phyloP scores from a whole-genome alignment of 2,329 filamentous ascomycete genomes.

The Epichloe elymi region DNA sequence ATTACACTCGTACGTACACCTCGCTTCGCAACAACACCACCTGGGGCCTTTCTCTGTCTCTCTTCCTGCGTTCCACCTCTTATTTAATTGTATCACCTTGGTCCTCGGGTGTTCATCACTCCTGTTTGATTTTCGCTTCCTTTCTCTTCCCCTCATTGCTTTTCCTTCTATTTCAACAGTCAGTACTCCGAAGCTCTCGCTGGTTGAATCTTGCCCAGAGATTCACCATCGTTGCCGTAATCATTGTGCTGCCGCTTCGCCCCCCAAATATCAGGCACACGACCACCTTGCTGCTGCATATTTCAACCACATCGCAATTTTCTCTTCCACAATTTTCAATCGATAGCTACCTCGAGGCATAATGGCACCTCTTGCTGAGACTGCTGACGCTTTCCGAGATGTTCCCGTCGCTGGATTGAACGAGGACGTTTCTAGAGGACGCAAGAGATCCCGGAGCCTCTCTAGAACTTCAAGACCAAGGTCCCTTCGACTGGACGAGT shows the following conservation, averaged over 20 bases:
- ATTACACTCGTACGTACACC: not conserved
- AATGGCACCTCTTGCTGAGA: constrained; percentile 14
- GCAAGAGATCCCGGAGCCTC: constrained; percentile 26
- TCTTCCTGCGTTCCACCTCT: not conserved
- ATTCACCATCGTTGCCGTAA: not conserved
- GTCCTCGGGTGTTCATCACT: not conserved
- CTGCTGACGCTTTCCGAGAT: constrained; percentile 13
- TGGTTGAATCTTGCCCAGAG: not conserved
- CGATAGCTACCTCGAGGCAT: not conserved
- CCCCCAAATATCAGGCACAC: not conserved
- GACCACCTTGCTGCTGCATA: not conserved
- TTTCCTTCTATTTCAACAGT: not conserved
- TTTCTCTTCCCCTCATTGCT: not conserved
- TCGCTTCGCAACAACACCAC: not conserved
- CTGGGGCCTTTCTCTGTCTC: not conserved
- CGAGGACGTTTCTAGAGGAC: constrained; percentile 21
- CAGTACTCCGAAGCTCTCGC: not conserved
- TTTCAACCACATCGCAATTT: not conserved
- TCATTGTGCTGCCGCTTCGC: not conserved
- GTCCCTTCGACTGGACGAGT: constrained; percentile 24
- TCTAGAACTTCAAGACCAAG: constrained; percentile 18
- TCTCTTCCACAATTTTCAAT: too few species aligned
- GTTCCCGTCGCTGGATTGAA: constrained; percentile 8
- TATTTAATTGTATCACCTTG: not conserved
- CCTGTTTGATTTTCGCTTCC: not conserved